Base-by-base conservation (phyloP, 805 yeast species). In the Starmerella geochares region DNA sequence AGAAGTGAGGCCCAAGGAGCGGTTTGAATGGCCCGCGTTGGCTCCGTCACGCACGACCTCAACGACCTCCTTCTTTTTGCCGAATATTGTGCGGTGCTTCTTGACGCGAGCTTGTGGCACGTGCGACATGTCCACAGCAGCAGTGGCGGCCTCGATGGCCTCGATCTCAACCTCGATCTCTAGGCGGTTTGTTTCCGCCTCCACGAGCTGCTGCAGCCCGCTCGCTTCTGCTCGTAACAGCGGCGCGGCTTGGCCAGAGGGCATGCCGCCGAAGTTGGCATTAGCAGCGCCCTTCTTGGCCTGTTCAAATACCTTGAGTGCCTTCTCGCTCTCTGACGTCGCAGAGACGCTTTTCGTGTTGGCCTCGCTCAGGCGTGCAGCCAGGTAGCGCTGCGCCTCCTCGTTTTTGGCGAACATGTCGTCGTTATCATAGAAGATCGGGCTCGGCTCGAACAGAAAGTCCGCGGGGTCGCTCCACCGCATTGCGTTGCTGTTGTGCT, bases 401-500 rank as follows among this genome's bases (percentile, higher is more conserved):
- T 76, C 79, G 16, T 37, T 31, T 39, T 75, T 74, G 4, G 74
- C 70, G 1, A 79, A 74, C 54, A 81, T 72, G 31, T 76, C 69
- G 56, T 86, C 95, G 65, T 92, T 96, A 61, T 92, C 98, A 66
- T 90, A 97, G 98, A 98, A 92, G 37, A 92, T 81, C 27, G 87
- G 80, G 23, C 94, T 81, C 1, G 97, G 96, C 54, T 84, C 76
- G 60, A 83, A 92, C 56, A 78, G 73, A 62, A 83, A 86, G 67
- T 90, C 97, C 6, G 70, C 71, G 1, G 96, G 97, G 59, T 87
- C 96, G 40, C 72, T 72, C 96, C 96, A 92, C 28, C 46, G 49
- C 39, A 46, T 47, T 14, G 70, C 71, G 29, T 61, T 58, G 17
- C 68, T 66, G 64, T 92, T 92, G 67, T 92, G 99, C 61, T 87